A percentile compares a stretch with the other conserved stretches of the same genome.
These are phyloP conservation scores for Dactylellina leptospora DNA, from an alignment of 2,329 filamentous ascomycete genomes.

Conservation along the genomic window DNA sequence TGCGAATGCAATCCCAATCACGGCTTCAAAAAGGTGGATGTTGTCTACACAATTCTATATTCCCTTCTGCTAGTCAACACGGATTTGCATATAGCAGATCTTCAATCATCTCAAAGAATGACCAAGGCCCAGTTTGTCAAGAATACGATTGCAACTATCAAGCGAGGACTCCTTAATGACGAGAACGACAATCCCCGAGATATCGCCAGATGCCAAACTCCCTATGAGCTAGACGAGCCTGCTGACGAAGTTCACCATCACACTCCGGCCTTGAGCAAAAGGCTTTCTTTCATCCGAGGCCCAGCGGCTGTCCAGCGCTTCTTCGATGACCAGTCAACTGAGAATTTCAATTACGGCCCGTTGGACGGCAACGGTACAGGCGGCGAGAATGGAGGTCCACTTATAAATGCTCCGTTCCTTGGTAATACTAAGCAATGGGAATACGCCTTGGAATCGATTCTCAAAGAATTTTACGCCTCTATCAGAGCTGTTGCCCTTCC, in stretches of 20 bases:
- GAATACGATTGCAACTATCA: constrained; percentile 92
- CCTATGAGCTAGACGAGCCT: constrained; percentile 53
- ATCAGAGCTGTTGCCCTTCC: constrained; percentile 89
- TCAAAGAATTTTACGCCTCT: constrained; percentile 90
- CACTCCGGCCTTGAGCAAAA: constrained; percentile 60
- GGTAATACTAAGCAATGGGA: constrained; percentile 85
- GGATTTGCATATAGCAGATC: constrained; percentile 92
- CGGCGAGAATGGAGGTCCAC: constrained; percentile 71
- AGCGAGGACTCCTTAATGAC: constrained; percentile 69
- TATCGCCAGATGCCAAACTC: constrained; percentile 54
- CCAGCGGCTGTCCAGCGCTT: constrained; percentile 56
- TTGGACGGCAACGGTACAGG: constrained; percentile 61
- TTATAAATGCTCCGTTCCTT: constrained; percentile 79
- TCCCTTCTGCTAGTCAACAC: constrained; percentile 95
- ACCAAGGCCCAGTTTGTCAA: constrained; percentile 92
- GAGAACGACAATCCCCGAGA: constrained; percentile 50
- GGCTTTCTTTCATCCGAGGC: constrained; percentile 56
- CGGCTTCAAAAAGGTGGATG: constrained; percentile 90
- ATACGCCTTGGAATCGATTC: constrained; percentile 83
- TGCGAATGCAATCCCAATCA: constrained; percentile 91
- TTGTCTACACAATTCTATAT: constrained; percentile 97
- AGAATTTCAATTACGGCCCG: constrained; percentile 54
- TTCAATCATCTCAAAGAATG: constrained; percentile 84
- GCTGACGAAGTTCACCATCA: constrained; percentile 16
- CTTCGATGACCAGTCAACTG: constrained; percentile 51